Percentiles rank a stretch among this genome's conserved stretches.
Conservation (phyloP, 768 basidiomycete genomes). For the Tylopilus felleus region DNA sequence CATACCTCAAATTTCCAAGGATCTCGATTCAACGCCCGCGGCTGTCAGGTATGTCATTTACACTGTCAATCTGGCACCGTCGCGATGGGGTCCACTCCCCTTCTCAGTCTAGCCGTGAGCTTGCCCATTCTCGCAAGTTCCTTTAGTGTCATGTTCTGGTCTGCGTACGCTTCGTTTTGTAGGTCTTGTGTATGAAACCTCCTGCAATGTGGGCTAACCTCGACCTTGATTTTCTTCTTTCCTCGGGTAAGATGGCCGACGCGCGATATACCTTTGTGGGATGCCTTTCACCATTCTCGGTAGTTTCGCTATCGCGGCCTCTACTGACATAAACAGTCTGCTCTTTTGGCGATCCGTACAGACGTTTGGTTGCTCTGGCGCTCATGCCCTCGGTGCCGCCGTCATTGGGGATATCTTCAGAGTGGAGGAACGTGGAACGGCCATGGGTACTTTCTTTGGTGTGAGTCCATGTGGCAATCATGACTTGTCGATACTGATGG, state of each 20-base stretch:
- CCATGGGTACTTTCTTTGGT: conserved; percentile 57
- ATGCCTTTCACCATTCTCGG: conserved; percentile 58
- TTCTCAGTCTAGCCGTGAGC: conserved; percentile 46
- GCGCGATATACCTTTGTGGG: conserved; percentile 53
- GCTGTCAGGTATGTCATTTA: conserved; percentile 48
- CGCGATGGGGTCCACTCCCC: not conserved
- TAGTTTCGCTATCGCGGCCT: conserved; percentile 55
- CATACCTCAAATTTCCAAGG: conserved; percentile 68
- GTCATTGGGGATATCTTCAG: conserved; percentile 66
- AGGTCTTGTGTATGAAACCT: conserved; percentile 1
- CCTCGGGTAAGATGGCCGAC: conserved; percentile 53
- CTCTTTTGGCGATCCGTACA: conserved; percentile 65
- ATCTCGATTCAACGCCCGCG: conserved; percentile 54
- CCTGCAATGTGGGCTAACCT: not conserved
- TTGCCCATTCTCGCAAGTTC: conserved; percentile 46
- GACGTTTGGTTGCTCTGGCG: conserved; percentile 59
- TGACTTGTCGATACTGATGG: not conserved
- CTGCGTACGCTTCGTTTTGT: conserved; percentile 52
- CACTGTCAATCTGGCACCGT: not conserved
- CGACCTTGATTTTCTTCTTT: not conserved
- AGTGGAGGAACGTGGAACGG: conserved; percentile 57
- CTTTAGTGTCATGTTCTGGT: conserved; percentile 48
- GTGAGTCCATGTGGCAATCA: conserved; percentile 29
- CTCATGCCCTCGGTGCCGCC: conserved; percentile 52
- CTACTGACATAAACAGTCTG: conserved; percentile 41